Conservation (phyloP, 768 basidiomycete genomes). For the Crassisporium funariophilum region DNA sequence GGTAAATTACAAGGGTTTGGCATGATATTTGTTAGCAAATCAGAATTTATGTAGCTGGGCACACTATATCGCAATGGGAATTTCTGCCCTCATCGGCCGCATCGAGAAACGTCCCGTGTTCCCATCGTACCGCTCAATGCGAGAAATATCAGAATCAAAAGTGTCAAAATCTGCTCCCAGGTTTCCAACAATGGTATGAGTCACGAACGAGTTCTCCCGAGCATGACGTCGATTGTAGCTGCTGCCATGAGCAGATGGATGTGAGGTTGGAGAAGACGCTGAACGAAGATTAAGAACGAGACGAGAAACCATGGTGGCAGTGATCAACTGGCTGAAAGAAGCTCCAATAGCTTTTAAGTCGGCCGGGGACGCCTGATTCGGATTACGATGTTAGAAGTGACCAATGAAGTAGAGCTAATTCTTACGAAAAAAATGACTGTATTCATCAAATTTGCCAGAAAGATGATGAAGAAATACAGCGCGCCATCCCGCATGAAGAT, state of each 20-base stretch:
- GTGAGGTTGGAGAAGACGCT: neutral
- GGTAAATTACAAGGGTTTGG: no score
- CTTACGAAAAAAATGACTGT: slow-evolving; percentile 21
- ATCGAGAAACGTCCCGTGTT: no score
- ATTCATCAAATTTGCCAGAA: slow-evolving; percentile 21
- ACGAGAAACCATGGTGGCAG: slow-evolving; percentile 14
- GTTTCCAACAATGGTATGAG: neutral
- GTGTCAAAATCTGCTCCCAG: slow-evolving; percentile 2
- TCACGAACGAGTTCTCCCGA: neutral
- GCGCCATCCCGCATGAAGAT: slow-evolving; percentile 21
- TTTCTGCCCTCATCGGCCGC: no score
- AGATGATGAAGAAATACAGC: slow-evolving; percentile 20
- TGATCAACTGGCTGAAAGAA: slow-evolving; percentile 19
- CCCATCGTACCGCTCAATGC: no score
- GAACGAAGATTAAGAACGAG: slow-evolving; percentile 17
- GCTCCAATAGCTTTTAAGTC: slow-evolving; percentile 16
- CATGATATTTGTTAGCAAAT: no score
- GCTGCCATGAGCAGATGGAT: neutral
- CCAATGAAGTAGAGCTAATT: neutral
- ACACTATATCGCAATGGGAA: no score
- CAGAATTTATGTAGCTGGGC: no score
- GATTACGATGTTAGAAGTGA: neutral
- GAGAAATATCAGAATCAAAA: neutral
- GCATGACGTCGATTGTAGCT: neutral
- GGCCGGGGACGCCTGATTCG: neutral